Conservation (phyloP, 2,329 filamentous ascomycete species). For the Fusarium annulatum region DNA sequence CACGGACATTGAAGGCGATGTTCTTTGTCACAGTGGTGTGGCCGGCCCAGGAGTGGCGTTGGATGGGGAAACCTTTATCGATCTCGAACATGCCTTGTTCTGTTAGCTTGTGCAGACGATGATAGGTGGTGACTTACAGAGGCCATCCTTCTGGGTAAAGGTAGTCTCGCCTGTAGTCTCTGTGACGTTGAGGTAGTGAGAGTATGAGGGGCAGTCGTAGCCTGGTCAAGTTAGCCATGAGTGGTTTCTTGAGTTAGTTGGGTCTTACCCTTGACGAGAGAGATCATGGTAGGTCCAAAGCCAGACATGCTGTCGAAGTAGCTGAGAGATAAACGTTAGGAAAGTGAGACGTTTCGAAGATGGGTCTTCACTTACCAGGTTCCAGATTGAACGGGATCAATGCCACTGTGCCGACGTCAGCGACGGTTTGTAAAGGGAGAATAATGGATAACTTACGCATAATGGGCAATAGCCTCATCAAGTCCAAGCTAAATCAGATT, state of each 20-base stretch:
- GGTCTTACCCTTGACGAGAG: not conserved
- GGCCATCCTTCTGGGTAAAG: not conserved
- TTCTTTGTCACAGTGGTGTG: conserved; percentile 10
- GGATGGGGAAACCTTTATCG: conserved; percentile 4
- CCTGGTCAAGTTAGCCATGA: not conserved
- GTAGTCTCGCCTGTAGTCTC: not conserved
- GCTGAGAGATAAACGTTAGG: not conserved
- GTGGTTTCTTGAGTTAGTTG: fast-evolving
- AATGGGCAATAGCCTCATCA: conserved; percentile 3
- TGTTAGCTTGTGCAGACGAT: not conserved
- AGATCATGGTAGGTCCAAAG: not conserved
- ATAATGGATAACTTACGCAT: not conserved
- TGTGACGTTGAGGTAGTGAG: not conserved
- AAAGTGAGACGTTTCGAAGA: fast-evolving
- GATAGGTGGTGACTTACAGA: not conserved
- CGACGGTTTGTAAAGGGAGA: too few species aligned
- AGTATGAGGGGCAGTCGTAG: not conserved
- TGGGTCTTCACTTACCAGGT: not conserved
- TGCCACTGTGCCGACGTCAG: not conserved
- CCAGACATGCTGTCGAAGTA: conserved; percentile 10
- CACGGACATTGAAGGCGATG: conserved; percentile 1
- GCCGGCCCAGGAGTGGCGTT: not conserved
- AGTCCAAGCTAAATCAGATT: not conserved
- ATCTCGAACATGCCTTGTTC: conserved; percentile 3
- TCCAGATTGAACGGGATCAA: not conserved